Evolutionary conservation across 1,284 basidiomycete species (phyloP), one percentile per base, ranked within the genome.

Genomic region (Pisolithus thermaeus): DNA sequence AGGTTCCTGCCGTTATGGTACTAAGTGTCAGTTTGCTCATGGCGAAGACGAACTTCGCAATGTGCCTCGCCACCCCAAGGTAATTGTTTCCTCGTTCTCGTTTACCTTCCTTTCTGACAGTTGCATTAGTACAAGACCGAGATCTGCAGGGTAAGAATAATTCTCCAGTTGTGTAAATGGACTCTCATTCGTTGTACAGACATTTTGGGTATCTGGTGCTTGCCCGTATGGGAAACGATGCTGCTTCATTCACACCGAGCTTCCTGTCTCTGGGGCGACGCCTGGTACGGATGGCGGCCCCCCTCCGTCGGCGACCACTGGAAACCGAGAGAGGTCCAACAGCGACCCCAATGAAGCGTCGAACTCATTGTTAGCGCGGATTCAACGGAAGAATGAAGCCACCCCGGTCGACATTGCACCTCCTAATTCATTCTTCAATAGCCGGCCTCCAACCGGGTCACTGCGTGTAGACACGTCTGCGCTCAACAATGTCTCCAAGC

Each of bases 21-120:
- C 80, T 37, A 93, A 92, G 69, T 93, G 91, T 63, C 91, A 93
- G 67, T 93, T 93, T 64, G 91, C 92, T 25, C 92, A 95, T 61
- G 92, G 92, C 44, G 84, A 91, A 63, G 84, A 90, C 0, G 92
- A 95, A 68, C 74, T 95, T 41, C 82, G 91, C 37, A 81, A 78
- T 53, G 87, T 93, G 20, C 68, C 81, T 56, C 79, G 92, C 56
- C 92, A 95, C 66, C 91, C 91, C 44, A 93, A 93, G 80, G 89
- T 89, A 63, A 58, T 56, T 49, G 36, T 45, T 32, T 39, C 11
- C 44, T 23, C 46, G 3, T 46, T 49, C 49, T 32, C 18, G 38
- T 18, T 56, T 25, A 57, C 8, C 44, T 52, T 54, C 28, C 57
- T 52, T 51, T 59, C 46, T 59, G 53, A 35, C 41, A 12, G 35